phyloP scores from a whole-genome alignment of 1,139 yeast genomes.

The Hyphopichia buzzinii region DNA sequence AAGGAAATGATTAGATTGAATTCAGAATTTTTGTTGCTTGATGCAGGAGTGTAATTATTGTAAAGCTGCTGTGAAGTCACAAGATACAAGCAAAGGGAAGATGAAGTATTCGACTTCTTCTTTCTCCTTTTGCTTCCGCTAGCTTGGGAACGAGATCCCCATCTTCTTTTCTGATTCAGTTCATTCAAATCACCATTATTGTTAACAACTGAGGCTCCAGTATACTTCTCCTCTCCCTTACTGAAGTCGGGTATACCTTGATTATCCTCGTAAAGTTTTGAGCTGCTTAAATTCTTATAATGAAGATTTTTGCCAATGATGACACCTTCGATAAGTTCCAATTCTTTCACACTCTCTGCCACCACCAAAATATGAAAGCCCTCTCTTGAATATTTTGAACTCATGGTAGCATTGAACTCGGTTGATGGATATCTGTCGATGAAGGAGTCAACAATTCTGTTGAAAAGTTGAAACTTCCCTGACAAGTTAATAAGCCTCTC shows the following conservation, averaged over 20 bases:
- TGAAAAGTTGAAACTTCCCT: slow-evolving; percentile 57
- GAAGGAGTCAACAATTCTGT: slow-evolving; percentile 44
- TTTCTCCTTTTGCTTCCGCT: slow-evolving; percentile 5
- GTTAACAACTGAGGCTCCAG: background rate
- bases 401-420: slow-evolving; percentile 6
- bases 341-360: slow-evolving; percentile 61
- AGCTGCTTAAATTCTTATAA: slow-evolving; percentile 61
- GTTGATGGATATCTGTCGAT: slow-evolving; percentile 13
- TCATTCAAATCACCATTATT: background rate
- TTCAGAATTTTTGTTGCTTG: slow-evolving; percentile 18
- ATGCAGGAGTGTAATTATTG: slow-evolving; percentile 32
- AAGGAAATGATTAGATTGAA: slow-evolving; percentile 57
- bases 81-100: slow-evolving; percentile 23
- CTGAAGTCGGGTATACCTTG: slow-evolving; percentile 9
- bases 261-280: slow-evolving; percentile 51
- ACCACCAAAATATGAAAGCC: slow-evolving; percentile 46
- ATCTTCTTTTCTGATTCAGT: slow-evolving; percentile 11
- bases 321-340: slow-evolving; percentile 68
- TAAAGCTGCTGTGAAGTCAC: slow-evolving; percentile 42
- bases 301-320: slow-evolving; percentile 58
- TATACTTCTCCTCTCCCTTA: background rate
- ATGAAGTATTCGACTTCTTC: slow-evolving; percentile 3
- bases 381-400: slow-evolving; percentile 5
- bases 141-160: slow-evolving; percentile 3
- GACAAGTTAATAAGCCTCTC: slow-evolving; percentile 52